phyloP scores from a whole-genome alignment of 2,329 filamentous ascomycete genomes.

The Xylaria digitata region DNA sequence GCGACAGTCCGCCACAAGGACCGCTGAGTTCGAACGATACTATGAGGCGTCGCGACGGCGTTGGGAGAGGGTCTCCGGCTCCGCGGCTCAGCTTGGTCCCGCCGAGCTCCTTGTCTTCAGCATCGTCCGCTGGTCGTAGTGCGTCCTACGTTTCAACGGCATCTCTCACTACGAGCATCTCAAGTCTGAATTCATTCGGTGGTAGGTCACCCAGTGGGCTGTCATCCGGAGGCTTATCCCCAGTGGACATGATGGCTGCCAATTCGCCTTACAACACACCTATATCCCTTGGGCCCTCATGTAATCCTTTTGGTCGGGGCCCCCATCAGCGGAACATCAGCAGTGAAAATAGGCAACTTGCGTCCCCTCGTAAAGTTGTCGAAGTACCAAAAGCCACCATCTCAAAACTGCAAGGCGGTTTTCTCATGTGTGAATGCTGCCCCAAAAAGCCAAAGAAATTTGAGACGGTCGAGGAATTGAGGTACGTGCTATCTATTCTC shows the following conservation, averaged over 20 bases:
- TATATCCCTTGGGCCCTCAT: slow-evolving; percentile 62
- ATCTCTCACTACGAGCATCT: slow-evolving; percentile 58
- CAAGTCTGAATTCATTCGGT: slow-evolving; percentile 57
- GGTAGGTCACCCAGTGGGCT: slow-evolving; percentile 62
- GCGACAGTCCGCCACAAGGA: slow-evolving; percentile 57
- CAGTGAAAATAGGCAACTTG: slow-evolving; percentile 54
- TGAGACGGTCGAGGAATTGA: slow-evolving; percentile 82
- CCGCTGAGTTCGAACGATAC: slow-evolving; percentile 57
- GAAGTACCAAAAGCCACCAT: slow-evolving; percentile 61
- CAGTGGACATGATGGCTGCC: slow-evolving; percentile 54
- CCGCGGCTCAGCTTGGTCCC: slow-evolving; percentile 61
- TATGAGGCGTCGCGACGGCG: slow-evolving; percentile 61
- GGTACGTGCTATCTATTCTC: slow-evolving; percentile 65
- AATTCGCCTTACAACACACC: slow-evolving; percentile 63
- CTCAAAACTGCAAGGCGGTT: slow-evolving; percentile 62
- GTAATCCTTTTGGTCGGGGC: slow-evolving; percentile 57
- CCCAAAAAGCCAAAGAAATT: slow-evolving; percentile 98
- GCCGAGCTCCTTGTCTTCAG: slow-evolving; percentile 58
- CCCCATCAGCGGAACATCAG: slow-evolving; percentile 61
- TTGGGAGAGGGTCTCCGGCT: slow-evolving; percentile 64
- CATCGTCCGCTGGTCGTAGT: slow-evolving; percentile 58
- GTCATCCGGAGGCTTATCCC: slow-evolving; percentile 58
- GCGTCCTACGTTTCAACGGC: slow-evolving; percentile 62
- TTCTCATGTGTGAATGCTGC: slow-evolving; percentile 88
- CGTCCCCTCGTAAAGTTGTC: slow-evolving; percentile 63